Percentiles rank a stretch among this genome's conserved stretches.
phyloP scores from a whole-genome alignment of 768 basidiomycete species.

The Lactarius hatsudake region DNA sequence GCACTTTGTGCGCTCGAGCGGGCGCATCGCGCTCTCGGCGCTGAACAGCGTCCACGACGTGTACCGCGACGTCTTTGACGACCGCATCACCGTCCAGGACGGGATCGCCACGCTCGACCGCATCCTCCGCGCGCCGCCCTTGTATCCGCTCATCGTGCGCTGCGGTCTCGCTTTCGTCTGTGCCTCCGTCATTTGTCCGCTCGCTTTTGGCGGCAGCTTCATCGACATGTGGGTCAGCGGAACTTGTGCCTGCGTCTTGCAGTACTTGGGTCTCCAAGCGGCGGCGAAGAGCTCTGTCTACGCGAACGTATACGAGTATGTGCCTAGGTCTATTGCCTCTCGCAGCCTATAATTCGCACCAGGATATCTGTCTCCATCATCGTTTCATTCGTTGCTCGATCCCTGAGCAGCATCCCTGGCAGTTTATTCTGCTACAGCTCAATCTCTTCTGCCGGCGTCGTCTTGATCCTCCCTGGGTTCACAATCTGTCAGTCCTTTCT shows the following conservation, averaged over 20 bases:
- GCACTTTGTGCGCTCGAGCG: slow-evolving; percentile 80
- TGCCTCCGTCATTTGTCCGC: slow-evolving; percentile 76
- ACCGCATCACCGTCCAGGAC: slow-evolving; percentile 68
- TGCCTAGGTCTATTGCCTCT: not conserved
- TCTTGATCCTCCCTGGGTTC: slow-evolving; percentile 88
- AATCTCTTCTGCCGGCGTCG: slow-evolving; percentile 84
- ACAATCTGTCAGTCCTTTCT: slow-evolving; percentile 58
- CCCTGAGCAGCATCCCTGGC: slow-evolving; percentile 70
- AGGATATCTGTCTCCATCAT: slow-evolving; percentile 85
- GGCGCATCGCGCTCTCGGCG: slow-evolving; percentile 76
- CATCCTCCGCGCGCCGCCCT: slow-evolving; percentile 59
- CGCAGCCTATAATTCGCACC: not conserved
- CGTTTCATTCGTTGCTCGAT: slow-evolving; percentile 79
- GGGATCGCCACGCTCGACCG: slow-evolving; percentile 66
- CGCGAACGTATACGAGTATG: slow-evolving; percentile 95
- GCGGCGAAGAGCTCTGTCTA: slow-evolving; percentile 86
- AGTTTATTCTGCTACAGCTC: slow-evolving; percentile 86
- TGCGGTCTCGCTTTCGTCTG: slow-evolving; percentile 75
- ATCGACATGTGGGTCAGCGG: slow-evolving; percentile 85
- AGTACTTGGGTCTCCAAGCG: slow-evolving; percentile 77
- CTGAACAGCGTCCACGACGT: slow-evolving; percentile 80
- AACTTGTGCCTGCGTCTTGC: slow-evolving; percentile 61
- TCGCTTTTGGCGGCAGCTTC: slow-evolving; percentile 78
- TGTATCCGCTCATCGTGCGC: slow-evolving; percentile 64
- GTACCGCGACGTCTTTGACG: slow-evolving; percentile 85